A percentile compares a stretch with the other conserved stretches of the same genome.
These are phyloP conservation scores for Olyra latifolia DNA, from an alignment of 176 grass and related monocot genomes.

Conservation along the genomic window DNA sequence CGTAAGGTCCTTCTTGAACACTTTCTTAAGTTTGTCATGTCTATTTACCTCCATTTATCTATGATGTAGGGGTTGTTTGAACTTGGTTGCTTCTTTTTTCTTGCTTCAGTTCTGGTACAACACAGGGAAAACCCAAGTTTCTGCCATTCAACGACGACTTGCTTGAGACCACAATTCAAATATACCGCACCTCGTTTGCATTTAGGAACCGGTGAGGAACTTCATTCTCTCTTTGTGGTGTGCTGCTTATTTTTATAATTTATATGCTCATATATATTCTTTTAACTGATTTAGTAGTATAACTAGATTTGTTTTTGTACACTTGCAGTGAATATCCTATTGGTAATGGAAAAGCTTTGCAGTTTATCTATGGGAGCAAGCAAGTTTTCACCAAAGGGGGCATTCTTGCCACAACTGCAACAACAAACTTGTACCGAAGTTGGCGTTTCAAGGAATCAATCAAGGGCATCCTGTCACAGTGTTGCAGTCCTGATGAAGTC, in stretches of 20 bases:
- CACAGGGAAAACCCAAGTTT: conserved; percentile 90
- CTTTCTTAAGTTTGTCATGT: too few relatives aligned
- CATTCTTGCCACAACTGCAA: conserved; percentile 75
- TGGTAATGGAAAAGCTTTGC: conserved; percentile 79
- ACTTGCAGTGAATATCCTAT: conserved; percentile 75
- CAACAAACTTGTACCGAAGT: conserved; percentile 79
- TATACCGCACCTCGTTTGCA: conserved; percentile 75
- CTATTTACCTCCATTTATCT: too few relatives aligned
- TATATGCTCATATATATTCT: conserved; percentile 27
- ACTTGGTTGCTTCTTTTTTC: background rate
- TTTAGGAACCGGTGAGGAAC: conserved; percentile 80
- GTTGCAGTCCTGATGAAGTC: conserved; percentile 82
- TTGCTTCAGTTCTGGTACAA: conserved; percentile 83
- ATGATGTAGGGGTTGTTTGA: background rate
- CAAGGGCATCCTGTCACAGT: conserved; percentile 70
- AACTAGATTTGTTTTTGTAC: conserved; percentile 17
- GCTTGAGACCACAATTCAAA: conserved; percentile 82
- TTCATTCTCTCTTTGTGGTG: background rate
- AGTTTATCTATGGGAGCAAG: conserved; percentile 96
- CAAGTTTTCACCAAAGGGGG: conserved; percentile 69
- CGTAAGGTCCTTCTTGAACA: conserved; percentile 57
- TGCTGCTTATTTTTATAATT: background rate
- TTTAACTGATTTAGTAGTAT: too few relatives aligned
- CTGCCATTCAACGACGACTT: conserved; percentile 91
- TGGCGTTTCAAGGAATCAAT: conserved; percentile 61